Evolutionary conservation across 139 green algal species (phyloP).

Genomic region (Gonium pectorale): DNA sequence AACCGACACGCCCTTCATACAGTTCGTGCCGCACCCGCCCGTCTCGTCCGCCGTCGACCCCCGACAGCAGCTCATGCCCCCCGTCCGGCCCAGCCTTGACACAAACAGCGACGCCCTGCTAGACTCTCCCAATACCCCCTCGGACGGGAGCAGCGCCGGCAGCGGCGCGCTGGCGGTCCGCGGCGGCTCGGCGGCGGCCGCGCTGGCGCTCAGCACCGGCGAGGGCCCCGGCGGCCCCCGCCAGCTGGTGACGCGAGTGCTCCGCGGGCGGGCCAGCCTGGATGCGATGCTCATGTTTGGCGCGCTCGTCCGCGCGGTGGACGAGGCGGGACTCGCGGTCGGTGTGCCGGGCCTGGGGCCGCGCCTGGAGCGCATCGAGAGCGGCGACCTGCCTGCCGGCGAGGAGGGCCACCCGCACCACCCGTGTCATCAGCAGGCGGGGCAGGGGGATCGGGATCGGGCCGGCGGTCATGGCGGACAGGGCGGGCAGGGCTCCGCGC

Average conservation of each 20-base stretch:
- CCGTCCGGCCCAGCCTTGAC: no score
- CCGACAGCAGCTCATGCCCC: no score
- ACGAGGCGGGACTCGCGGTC: constrained; percentile 16
- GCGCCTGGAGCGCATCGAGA: constrained; percentile 40
- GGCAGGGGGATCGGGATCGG: no score
- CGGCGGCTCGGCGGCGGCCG: neutral
- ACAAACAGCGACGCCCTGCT: no score
- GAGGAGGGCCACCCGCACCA: neutral
- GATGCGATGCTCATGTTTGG: constrained; percentile 28
- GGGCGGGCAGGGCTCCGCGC: no score
- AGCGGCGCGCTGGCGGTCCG: neutral
- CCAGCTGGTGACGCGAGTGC: neutral
- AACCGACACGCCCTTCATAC: no score
- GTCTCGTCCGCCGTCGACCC: no score
- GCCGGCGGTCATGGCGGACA: no score
- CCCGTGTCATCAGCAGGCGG: neutral
- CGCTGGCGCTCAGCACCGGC: neutral
- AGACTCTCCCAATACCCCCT: neutral
- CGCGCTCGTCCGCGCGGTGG: neutral
- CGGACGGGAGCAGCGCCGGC: neutral
- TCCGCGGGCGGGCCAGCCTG: constrained; percentile 11
- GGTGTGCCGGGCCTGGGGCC: neutral
- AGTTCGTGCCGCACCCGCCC: no score
- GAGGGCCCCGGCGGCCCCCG: neutral
- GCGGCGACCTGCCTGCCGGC: constrained; percentile 6